Evolutionary conservation across 169 alveolate genomes (phyloP).

Genomic region (Cryptosporidium felis): DNA sequence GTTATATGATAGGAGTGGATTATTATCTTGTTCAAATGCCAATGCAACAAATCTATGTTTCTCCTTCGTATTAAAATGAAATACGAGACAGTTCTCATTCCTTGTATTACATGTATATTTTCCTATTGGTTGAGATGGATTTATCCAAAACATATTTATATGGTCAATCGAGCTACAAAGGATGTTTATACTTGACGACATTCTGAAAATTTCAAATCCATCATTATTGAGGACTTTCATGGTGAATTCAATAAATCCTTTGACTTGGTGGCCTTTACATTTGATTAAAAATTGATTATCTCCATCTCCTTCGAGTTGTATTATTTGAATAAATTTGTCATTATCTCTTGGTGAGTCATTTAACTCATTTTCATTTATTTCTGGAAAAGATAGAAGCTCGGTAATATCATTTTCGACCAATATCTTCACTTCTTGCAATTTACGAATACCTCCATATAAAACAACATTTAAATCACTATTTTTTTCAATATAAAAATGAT

Average conservation of each 20-base stretch:
- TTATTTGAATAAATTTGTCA: neutral
- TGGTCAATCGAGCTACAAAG: neutral
- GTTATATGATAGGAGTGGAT: conserved; percentile 10
- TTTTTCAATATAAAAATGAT: conserved; percentile 7
- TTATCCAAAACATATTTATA: conserved; percentile 46
- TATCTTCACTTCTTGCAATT: neutral
- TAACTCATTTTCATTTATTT: neutral
- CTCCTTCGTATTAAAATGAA: conserved; percentile 15
- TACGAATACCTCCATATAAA: conserved; percentile 2
- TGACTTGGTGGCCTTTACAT: conserved; percentile 12
- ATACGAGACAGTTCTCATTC: conserved; percentile 8
- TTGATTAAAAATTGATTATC: neutral
- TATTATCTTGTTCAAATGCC: conserved; percentile 7
- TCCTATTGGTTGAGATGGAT: neutral
- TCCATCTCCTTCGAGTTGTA: neutral
- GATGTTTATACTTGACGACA: neutral
- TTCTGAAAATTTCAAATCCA: conserved; percentile 1
- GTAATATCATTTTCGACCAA: neutral
- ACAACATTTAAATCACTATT: neutral
- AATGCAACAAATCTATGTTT: conserved; percentile 40
- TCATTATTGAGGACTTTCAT: neutral
- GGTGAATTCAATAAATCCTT: neutral
- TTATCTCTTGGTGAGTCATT: neutral
- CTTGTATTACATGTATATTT: conserved; percentile 40
- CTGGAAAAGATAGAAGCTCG: neutral